Base-by-base conservation (phyloP, 306 rosid genomes). In the Casuarina equisetifolia region DNA sequence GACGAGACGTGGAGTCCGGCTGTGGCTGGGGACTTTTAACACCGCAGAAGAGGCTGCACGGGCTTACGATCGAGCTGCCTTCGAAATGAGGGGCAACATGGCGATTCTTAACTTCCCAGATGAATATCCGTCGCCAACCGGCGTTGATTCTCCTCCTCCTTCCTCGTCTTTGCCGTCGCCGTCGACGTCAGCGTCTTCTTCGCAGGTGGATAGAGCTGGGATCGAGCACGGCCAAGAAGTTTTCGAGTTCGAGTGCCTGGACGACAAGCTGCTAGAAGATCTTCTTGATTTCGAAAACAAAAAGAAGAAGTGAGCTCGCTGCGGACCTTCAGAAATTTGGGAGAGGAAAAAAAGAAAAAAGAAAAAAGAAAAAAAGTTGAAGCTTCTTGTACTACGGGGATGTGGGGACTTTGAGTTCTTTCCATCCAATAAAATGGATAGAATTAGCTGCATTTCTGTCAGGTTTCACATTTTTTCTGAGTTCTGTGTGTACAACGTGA, bases 61-160 rank as follows among this genome's bases (percentile, higher is more conserved):
- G 73, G 93, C 97, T 59, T 89, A 90, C 51, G 96, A 90, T 72
- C 79, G 79, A 32, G 96, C 90, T 20, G 97, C 93, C 40, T 87
- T 83, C 74, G 52, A 82, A 2, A 90, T 89, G 93, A 89, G 94
- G 81, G 97, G 97, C 35, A 5, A 40, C 46, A 53, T 43, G 11
- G 96, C 97, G 9, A 85, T 89, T 75, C 91, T 92, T n/a, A 92
- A 90, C 57, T 92, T 90, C 64, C 92, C 97, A 4, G 19, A 74
- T 19, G 92, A 93, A 49, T 32, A 89, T 62, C 36, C 10, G 13
- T 78, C 58, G 68, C 16, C 81, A 6, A 13, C 54, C 79, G 72
- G 49, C 67, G 77, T 35, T 36, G 54, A 25, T 2, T 59, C 70
- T 72, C 12, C 77, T 58, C 1, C 76, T 66, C 4, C 63, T 32